Evolutionary conservation across 805 yeast genomes (phyloP).

Genomic region (Hanseniaspora valbyensis): DNA sequence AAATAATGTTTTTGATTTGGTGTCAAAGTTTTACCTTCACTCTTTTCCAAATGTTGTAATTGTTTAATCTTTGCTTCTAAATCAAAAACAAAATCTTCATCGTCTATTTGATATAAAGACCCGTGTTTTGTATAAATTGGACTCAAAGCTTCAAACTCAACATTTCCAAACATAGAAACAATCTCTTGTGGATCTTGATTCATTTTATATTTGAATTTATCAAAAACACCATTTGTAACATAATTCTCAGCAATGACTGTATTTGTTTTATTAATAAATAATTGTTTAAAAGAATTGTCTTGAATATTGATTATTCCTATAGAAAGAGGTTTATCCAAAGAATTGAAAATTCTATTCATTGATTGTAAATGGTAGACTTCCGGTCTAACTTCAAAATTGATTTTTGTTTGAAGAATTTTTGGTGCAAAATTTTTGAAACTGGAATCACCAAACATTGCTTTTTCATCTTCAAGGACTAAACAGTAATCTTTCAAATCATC

Average conservation of each 20-base stretch:
- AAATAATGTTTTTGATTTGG: slow-evolving; percentile 27
- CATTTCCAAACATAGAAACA: background rate
- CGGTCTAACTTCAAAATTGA: slow-evolving; percentile 7
- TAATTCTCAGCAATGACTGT: background rate
- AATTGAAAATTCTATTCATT: slow-evolving; percentile 9
- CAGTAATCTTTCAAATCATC: background rate
- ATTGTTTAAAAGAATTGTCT: slow-evolving; percentile 4
- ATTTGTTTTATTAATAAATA: background rate
- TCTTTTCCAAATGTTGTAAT: slow-evolving; percentile 20
- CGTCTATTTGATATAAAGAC: slow-evolving; percentile 17
- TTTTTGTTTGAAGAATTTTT: slow-evolving; percentile 2
- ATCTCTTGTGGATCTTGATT: background rate
- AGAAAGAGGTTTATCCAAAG: slow-evolving; percentile 4
- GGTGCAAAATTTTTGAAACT: background rate
- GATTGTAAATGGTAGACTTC: slow-evolving; percentile 11
- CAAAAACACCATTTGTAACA: slow-evolving; percentile 1
- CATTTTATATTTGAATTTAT: background rate
- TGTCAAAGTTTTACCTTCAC: slow-evolving; percentile 21
- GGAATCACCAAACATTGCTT: background rate
- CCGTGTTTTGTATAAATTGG: slow-evolving; percentile 17
- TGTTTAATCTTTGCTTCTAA: slow-evolving; percentile 22
- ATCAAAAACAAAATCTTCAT: slow-evolving; percentile 26
- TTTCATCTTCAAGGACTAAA: background rate
- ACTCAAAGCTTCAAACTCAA: slow-evolving; percentile 1
- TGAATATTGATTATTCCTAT: slow-evolving; percentile 2